Conservation (phyloP, 371 early-diverging fungal species). For the Synchytrium microbalum region DNA sequence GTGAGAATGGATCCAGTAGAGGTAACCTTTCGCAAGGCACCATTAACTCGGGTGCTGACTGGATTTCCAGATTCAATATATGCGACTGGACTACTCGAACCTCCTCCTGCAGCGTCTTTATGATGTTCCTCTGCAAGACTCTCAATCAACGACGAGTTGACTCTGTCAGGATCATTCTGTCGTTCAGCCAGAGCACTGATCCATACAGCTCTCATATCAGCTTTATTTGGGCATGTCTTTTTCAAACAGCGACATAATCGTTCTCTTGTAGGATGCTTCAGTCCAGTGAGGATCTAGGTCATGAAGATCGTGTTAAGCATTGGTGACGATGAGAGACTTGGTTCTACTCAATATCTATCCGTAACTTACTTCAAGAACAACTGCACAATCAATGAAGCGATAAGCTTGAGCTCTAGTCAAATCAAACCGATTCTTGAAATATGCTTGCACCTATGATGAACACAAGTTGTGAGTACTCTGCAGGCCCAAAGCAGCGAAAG, state of each 20-base stretch:
- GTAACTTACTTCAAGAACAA: background rate
- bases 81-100: too few species aligned
- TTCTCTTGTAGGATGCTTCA: constrained; percentile 3
- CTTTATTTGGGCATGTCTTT: background rate
- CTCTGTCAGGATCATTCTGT: background rate
- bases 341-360: too few species aligned
- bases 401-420: constrained; percentile 4
- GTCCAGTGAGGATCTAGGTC: background rate
- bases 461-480: background rate
- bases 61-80: background rate
- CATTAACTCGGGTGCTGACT: background rate
- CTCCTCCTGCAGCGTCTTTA: background rate
- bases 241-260: constrained; percentile 1
- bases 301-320: too few species aligned
- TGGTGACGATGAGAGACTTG: too few species aligned
- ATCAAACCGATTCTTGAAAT: constrained; percentile 2
- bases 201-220: constrained; percentile 1
- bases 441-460: background rate
- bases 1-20: background rate
- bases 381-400: constrained; percentile 5
- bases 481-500: background rate
- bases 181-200: background rate
- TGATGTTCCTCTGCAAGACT: background rate
- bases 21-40: background rate
- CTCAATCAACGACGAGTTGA: background rate